A percentile compares a stretch with the other conserved stretches of the same genome.
These are phyloP conservation scores for Hymenotorrendiella dingleyae DNA, from an alignment of 2,329 filamentous ascomycete species.

Conservation along the genomic window DNA sequence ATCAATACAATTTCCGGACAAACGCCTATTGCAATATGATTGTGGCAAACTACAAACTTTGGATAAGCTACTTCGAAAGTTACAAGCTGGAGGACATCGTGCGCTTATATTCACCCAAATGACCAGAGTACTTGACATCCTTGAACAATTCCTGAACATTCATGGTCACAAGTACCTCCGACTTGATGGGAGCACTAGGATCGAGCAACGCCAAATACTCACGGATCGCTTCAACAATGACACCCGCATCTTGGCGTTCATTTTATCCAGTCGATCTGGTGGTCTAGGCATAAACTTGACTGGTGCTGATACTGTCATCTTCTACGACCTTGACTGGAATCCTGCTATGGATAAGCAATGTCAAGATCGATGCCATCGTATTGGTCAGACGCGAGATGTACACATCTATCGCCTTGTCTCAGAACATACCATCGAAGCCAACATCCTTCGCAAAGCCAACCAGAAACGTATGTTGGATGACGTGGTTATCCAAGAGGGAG, in stretches of 20 bases:
- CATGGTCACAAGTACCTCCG: constrained; percentile 96
- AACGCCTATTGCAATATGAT: constrained; percentile 92
- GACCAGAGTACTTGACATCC: constrained; percentile 95
- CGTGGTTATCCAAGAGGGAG: constrained; percentile 95
- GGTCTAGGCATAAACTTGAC: constrained; percentile 95
- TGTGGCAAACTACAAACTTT: constrained; percentile 93
- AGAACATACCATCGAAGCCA: constrained; percentile 93
- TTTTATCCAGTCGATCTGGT: constrained; percentile 88
- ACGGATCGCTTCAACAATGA: constrained; percentile 98
- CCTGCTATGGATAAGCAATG: constrained; percentile 99
- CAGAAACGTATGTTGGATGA: constrained; percentile 98
- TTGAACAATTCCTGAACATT: constrained; percentile 97
- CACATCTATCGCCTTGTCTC: constrained; percentile 95
- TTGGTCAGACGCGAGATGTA: constrained; percentile 94
- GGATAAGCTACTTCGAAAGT: constrained; percentile 75
- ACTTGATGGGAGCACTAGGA: constrained; percentile 91
- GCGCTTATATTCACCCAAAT: constrained; percentile 99
- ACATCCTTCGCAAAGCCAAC: constrained; percentile 91
- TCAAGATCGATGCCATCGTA: constrained; percentile 93
- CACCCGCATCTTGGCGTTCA: constrained; percentile 86
- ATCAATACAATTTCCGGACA: constrained; percentile 95
- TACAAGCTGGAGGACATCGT: constrained; percentile 86
- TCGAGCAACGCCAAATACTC: constrained; percentile 90
- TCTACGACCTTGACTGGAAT: constrained; percentile 99
- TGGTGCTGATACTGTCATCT: constrained; percentile 95